Percentiles rank a stretch among this genome's conserved stretches.
phyloP scores from a whole-genome alignment of 139 green algal genomes.

The Haematococcus lacustris region DNA sequence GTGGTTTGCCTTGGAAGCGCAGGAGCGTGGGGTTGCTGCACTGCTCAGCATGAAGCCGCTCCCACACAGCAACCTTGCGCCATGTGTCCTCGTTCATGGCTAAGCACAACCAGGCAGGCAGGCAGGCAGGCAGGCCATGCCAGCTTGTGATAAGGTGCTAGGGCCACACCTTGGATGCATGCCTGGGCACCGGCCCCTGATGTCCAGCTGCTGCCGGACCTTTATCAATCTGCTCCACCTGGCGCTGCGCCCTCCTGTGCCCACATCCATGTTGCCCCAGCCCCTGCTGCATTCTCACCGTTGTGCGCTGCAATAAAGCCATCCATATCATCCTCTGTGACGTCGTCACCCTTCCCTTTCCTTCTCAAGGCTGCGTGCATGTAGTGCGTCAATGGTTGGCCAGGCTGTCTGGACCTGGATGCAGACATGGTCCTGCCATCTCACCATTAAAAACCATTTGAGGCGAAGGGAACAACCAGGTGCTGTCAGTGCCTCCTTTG shows the following conservation, averaged over 20 bases:
- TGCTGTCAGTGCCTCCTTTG: slow-evolving; percentile 77
- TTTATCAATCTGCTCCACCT: too few relatives aligned
- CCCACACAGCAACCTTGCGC: slow-evolving; percentile 73
- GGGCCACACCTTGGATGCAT: too few relatives aligned
- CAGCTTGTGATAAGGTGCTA: too few relatives aligned
- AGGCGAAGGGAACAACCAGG: slow-evolving; percentile 87
- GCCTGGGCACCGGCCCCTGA: too few relatives aligned
- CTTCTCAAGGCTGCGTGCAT: slow-evolving; percentile 65
- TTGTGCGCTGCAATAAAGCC: slow-evolving; percentile 82
- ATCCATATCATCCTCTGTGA: slow-evolving; percentile 86
- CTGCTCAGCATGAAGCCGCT: slow-evolving; percentile 69
- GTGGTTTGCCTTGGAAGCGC: slow-evolving; percentile 74
- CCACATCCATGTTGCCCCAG: too few relatives aligned
- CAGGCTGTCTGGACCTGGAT: neutral
- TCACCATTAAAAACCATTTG: slow-evolving; percentile 97
- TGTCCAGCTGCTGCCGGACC: too few relatives aligned
- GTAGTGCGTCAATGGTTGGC: neutral
- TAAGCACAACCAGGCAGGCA: slow-evolving; percentile 15
- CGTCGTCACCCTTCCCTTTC: slow-evolving; percentile 91
- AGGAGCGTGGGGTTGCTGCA: slow-evolving; percentile 68
- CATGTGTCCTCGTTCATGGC: slow-evolving; percentile 95
- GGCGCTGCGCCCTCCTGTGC: too few relatives aligned
- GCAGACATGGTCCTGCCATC: too few relatives aligned
- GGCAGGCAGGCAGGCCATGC: neutral
- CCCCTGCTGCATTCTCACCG: slow-evolving; percentile 40